Evolutionary conservation across 148 eudicot genomes (phyloP).

Genomic region (Euryodendron excelsum): DNA sequence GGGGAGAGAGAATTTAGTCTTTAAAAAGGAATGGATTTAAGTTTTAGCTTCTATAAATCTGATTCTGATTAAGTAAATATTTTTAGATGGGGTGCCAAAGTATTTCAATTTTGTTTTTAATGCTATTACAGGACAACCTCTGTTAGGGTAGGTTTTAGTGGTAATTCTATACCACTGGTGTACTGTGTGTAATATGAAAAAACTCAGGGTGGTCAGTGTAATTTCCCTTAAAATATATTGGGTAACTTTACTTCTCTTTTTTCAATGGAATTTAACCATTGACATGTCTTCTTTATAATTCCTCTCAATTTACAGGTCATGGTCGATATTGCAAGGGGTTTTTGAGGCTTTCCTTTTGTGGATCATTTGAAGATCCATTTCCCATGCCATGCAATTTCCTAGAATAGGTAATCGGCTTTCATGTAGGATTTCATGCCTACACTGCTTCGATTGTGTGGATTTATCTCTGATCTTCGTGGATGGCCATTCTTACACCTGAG

Average conservation of each 20-base stretch:
- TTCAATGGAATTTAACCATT: not conserved
- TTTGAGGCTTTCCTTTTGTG: not conserved
- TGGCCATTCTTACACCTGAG: conserved; percentile 2
- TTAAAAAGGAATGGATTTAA: too few species aligned
- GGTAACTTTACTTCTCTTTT: not conserved
- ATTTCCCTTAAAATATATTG: too few species aligned
- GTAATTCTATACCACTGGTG: too few species aligned
- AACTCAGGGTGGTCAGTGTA: too few species aligned
- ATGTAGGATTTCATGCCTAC: not conserved
- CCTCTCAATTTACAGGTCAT: not conserved
- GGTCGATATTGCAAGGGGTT: not conserved
- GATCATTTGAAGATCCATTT: not conserved
- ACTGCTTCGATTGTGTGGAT: not conserved
- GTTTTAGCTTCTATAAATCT: too few species aligned
- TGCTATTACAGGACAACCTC: too few species aligned
- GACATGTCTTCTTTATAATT: not conserved
- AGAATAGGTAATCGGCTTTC: not conserved
- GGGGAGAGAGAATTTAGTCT: too few species aligned
- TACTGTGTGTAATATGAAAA: too few species aligned
- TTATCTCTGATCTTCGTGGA: not conserved
- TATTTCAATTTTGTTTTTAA: too few species aligned
- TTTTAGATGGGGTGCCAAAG: too few species aligned
- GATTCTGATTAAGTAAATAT: too few species aligned
- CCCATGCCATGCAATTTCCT: not conserved
- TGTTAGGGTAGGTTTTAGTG: too few species aligned